These are phyloP conservation scores for Clarireedia monteithiana DNA, from an alignment of 2,329 filamentous ascomycete genomes.

Conservation along the genomic window DNA sequence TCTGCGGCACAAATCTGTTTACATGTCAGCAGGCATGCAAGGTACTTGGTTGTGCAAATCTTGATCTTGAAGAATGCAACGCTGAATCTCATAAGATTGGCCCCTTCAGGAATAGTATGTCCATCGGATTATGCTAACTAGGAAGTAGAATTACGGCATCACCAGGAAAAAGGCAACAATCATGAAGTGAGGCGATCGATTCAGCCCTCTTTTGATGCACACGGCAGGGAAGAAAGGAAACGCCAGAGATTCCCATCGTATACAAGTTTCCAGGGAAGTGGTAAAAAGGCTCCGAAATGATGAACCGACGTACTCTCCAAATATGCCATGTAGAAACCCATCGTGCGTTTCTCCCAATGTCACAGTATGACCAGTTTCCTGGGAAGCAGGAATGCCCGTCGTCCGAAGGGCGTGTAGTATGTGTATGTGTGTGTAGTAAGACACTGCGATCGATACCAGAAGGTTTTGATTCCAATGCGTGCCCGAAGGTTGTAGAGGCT, in stretches of 20 bases:
- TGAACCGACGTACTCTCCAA: conserved; percentile 29
- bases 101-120: conserved; percentile 5
- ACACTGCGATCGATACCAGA: conserved; percentile 21
- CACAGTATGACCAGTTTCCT: conserved; percentile 15
- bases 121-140: neutral
- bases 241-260: conserved; percentile 14
- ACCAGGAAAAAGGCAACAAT: conserved; percentile 1
- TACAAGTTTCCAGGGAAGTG: conserved; percentile 19
- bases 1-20: conserved; percentile 81
- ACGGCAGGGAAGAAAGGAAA: neutral
- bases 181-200: conserved; percentile 4
- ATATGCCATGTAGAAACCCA: conserved; percentile 57
- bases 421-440: conserved; percentile 17
- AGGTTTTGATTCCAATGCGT: conserved; percentile 18
- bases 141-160: conserved; percentile 1
- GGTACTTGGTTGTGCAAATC: conserved; percentile 12
- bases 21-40: conserved; percentile 21
- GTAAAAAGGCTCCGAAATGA: conserved; percentile 14
- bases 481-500: conserved; percentile 19
- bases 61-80: conserved; percentile 1
- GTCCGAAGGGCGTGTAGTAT: conserved; percentile 9
- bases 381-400: conserved; percentile 15
- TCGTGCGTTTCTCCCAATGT: conserved; percentile 30
- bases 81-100: neutral
- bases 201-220: conserved; percentile 6